A percentile compares a stretch with the other conserved stretches of the same genome.
Conservation (phyloP, 2,329 filamentous ascomycete genomes). For the Colletotrichum sp. region DNA sequence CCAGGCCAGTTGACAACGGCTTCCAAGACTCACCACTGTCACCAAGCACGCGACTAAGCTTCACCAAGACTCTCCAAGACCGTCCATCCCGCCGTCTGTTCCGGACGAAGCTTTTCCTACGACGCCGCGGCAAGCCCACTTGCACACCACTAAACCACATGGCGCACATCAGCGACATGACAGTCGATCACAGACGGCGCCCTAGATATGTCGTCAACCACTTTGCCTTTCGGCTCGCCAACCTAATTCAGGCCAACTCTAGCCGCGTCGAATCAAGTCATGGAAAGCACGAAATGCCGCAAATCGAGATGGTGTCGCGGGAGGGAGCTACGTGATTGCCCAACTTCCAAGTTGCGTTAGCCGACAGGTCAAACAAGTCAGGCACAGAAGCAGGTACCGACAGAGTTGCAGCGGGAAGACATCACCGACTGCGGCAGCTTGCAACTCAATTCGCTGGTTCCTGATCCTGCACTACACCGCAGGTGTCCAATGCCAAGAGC, state of each 20-base stretch:
- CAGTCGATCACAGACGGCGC: not conserved
- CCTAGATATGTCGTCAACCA: not conserved
- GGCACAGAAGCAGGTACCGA: not conserved
- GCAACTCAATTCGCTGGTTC: not conserved
- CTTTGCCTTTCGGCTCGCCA: not conserved
- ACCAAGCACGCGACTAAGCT: not conserved
- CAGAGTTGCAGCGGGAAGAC: not conserved
- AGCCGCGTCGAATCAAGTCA: not conserved
- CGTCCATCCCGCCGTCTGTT: constrained; percentile 6
- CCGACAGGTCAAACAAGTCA: not conserved
- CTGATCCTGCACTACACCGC: not conserved
- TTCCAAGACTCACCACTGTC: not conserved
- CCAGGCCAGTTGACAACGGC: not conserved
- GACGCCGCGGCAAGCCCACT: not conserved
- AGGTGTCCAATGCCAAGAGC: not conserved
- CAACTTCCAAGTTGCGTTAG: not conserved
- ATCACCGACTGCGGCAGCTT: not conserved
- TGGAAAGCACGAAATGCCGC: not conserved
- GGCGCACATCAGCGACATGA: not conserved
- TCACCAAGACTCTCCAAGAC: constrained; percentile 5
- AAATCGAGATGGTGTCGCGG: not conserved
- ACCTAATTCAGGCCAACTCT: not conserved
- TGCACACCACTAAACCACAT: not conserved
- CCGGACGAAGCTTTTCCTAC: constrained; percentile 1
- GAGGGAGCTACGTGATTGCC: not conserved